Percentiles rank a stretch among this genome's conserved stretches.
phyloP scores from a whole-genome alignment of 805 yeast species.

The Candida maris region DNA sequence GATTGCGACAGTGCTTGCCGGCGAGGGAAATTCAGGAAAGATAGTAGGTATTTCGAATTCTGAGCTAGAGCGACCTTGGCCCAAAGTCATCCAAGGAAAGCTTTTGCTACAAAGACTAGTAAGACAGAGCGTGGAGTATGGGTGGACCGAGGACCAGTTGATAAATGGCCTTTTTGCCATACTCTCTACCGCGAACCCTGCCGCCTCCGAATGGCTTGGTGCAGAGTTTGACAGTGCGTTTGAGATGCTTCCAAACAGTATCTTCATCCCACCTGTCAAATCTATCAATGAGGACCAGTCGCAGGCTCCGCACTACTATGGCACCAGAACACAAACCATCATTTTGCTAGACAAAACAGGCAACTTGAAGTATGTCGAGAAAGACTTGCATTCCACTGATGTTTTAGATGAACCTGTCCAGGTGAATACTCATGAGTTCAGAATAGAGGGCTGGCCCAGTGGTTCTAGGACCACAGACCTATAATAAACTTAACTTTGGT shows the following conservation, averaged over 20 bases:
- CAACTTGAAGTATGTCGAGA: constrained; percentile 57
- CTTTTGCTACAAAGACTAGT: constrained; percentile 49
- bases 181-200: constrained; percentile 41
- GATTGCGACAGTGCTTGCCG: constrained; percentile 17
- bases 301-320: constrained; percentile 59
- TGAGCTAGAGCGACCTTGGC: constrained; percentile 67
- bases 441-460: constrained; percentile 16
- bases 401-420: constrained; percentile 24
- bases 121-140: constrained; percentile 15
- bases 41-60: constrained; percentile 69
- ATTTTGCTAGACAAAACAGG: constrained; percentile 54
- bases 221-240: constrained; percentile 26
- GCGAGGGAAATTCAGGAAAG: neutral
- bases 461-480: neutral
- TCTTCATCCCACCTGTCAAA: constrained; percentile 69
- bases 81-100: constrained; percentile 63
- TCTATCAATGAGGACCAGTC: constrained; percentile 9
- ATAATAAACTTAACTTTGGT: no score
- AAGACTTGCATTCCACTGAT: constrained; percentile 52
- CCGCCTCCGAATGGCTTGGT: constrained; percentile 28
- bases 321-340: constrained; percentile 85
- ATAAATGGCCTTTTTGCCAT: constrained; percentile 51
- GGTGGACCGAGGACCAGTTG: constrained; percentile 35
- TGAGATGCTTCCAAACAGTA: constrained; percentile 50
- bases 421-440: constrained; percentile 13